Conservation (phyloP, 352 stramenopile species). For the Phytophthora cajani region DNA sequence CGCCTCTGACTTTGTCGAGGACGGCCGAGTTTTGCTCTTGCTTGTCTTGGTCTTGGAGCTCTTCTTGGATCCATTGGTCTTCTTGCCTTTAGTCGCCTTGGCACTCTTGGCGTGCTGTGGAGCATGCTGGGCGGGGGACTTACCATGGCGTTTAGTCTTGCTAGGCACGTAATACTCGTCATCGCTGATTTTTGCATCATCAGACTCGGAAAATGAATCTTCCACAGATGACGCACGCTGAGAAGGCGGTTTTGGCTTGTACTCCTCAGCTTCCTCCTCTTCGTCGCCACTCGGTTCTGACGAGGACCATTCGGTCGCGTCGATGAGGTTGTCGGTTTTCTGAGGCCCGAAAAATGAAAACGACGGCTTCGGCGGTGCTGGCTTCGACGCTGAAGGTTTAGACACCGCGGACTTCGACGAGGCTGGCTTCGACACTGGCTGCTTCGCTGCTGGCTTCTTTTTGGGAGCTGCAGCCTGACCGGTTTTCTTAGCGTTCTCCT, state of each 20-base stretch:
- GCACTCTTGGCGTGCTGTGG: neutral
- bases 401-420: neutral
- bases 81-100: constrained; percentile 19
- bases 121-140: neutral
- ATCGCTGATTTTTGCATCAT: constrained; percentile 35
- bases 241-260: constrained; percentile 11
- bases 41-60: constrained; percentile 17
- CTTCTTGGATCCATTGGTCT: constrained; percentile 11
- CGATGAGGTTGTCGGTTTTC: constrained; percentile 21
- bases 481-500: constrained; percentile 12
- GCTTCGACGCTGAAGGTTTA: neutral
- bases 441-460: constrained; percentile 17
- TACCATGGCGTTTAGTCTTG: constrained; percentile 14
- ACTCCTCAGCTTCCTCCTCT: constrained; percentile 2
- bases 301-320: constrained; percentile 30
- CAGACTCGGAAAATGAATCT: constrained; percentile 20
- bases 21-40: constrained; percentile 24
- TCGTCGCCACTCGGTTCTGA: constrained; percentile 22
- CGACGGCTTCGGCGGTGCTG: constrained; percentile 4
- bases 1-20: constrained; percentile 24
- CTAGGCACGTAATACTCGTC: constrained; percentile 36
- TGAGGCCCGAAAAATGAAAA: constrained; percentile 10
- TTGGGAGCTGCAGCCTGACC: neutral
- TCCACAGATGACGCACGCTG: constrained; percentile 11
- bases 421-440: constrained; percentile 3